Percentiles rank a stretch among this genome's conserved stretches.
Evolutionary conservation across 1,284 basidiomycete genomes (phyloP).

Genomic region (Cutaneotrichosporon sp.): DNA sequence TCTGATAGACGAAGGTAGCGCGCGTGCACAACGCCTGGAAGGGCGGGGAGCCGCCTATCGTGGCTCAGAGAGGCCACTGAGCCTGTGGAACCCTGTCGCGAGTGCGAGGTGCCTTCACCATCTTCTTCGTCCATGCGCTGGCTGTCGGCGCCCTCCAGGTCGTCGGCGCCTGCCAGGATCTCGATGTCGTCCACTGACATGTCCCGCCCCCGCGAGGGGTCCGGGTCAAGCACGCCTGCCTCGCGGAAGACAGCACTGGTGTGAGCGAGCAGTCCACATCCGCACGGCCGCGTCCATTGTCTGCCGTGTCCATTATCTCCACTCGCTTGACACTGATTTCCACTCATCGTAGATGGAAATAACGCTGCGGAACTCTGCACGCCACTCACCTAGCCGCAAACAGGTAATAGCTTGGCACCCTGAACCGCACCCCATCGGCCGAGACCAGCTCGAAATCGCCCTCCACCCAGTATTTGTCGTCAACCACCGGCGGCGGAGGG

Average conservation of each 20-base stretch:
- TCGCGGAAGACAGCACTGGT: slow-evolving; percentile 13
- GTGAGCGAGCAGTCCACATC: too few relatives aligned
- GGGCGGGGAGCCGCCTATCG: background rate
- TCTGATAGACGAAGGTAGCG: slow-evolving; percentile 6
- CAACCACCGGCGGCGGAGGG: background rate
- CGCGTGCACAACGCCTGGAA: background rate
- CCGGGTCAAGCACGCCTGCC: background rate
- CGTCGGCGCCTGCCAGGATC: background rate
- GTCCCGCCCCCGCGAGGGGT: background rate
- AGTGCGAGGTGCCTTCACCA: too few relatives aligned
- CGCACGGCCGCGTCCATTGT: too few relatives aligned
- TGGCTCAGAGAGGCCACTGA: too few relatives aligned
- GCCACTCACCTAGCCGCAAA: slow-evolving; percentile 14
- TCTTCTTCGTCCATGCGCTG: too few relatives aligned
- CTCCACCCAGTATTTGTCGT: slow-evolving; percentile 14
- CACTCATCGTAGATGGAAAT: too few relatives aligned
- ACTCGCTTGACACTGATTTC: too few relatives aligned
- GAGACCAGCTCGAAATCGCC: slow-evolving; percentile 19
- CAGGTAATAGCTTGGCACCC: slow-evolving; percentile 16
- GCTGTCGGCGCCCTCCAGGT: background rate
- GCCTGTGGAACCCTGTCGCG: too few relatives aligned
- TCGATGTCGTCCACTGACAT: background rate
- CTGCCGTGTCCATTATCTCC: too few relatives aligned
- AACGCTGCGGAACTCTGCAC: too few relatives aligned
- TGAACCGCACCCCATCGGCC: slow-evolving; percentile 14